Conservation (phyloP, 1,139 yeast species). For the Arxiozyma slooffiae region DNA sequence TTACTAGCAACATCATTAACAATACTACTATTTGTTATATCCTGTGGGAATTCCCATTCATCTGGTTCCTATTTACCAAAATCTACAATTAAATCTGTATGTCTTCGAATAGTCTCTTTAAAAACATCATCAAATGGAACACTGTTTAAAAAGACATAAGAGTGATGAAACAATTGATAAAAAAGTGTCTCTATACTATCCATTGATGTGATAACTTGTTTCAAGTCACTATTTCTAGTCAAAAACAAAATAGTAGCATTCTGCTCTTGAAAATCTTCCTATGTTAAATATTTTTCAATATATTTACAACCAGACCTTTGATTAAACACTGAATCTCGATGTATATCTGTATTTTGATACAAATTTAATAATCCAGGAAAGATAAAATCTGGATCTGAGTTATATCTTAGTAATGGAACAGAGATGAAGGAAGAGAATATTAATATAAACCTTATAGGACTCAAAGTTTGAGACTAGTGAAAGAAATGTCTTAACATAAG, state of each 20-base stretch:
- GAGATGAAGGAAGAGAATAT: constrained; percentile 8
- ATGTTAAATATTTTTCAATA: constrained; percentile 25
- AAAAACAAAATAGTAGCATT: constrained; percentile 79
- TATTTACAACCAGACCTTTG: constrained; percentile 41
- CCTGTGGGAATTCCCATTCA: constrained; percentile 32
- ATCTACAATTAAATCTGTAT: constrained; percentile 42
- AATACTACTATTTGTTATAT: constrained; percentile 10
- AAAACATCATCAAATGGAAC: constrained; percentile 61
- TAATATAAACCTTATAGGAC: constrained; percentile 4
- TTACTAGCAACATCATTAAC: constrained; percentile 30
- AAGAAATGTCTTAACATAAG: not conserved
- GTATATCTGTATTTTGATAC: constrained; percentile 13
- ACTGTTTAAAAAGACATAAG: constrained; percentile 80
- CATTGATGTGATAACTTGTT: constrained; percentile 61
- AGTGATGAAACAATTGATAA: constrained; percentile 84
- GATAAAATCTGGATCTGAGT: constrained; percentile 1
- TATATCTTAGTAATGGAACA: constrained; percentile 4
- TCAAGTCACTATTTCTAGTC: constrained; percentile 65
- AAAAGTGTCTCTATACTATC: constrained; percentile 70
- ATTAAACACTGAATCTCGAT: constrained; percentile 34
- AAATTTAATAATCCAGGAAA: constrained; percentile 10
- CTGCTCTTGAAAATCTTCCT: constrained; percentile 35
- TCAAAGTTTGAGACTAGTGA: constrained; percentile 2
- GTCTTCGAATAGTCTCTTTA: constrained; percentile 38
- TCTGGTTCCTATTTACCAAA: constrained; percentile 5